Evolutionary conservation across 371 early-diverging fungal genomes (phyloP), one percentile per base, ranked within the genome.

Genomic region (Mortierella sp.): DNA sequence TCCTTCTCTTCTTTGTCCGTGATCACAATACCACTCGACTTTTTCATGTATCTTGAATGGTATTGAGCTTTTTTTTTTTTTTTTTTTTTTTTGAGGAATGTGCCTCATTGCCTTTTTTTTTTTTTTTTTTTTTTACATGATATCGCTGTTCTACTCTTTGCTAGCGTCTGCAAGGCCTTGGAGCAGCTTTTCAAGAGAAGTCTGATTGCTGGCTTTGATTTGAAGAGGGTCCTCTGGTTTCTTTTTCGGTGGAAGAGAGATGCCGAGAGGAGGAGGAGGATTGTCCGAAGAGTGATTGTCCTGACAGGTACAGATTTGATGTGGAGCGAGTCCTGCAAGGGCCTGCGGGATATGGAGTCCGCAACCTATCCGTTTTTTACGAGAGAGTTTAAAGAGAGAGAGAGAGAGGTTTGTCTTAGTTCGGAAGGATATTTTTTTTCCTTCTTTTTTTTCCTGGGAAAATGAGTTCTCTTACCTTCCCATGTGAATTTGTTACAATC

Each of bases 331-430:
- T 16, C 75, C 75, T 7, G 70, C 64, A 14, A 75, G 60, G 7
- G 75, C 75, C 45, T 75, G 64, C 1, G 70, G 71, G 14, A 75
- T 75, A 46, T 75, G 75, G 23, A 70, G 71, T 14, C 75, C 75
- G 25, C 75, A 75, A 12, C 75, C 75, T 75, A 56, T 19, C n/a
- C n/a, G n/a, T n/a, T n/a, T n/a, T n/a, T n/a, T 37, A 37, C 9
- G 37, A 37, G 3, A 9, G 9, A 5, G 37, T 1, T 23, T 11
- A 52, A 52, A 52, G n/a, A 52, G 19, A 23, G 30, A 57, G 57
- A 60, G 47, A 58, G 55, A 60, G 37, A 3, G 9, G 3, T 9
- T 37, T 37, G 37, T 37, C 3, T 37, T 37, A 9, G 37, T 37
- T 37, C 9, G 37, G 37, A 37, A 9, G 9, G 37, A 9, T 23